Evolutionary conservation across 257 asterid genomes (phyloP).

Genomic region (Henckelia pumila): DNA sequence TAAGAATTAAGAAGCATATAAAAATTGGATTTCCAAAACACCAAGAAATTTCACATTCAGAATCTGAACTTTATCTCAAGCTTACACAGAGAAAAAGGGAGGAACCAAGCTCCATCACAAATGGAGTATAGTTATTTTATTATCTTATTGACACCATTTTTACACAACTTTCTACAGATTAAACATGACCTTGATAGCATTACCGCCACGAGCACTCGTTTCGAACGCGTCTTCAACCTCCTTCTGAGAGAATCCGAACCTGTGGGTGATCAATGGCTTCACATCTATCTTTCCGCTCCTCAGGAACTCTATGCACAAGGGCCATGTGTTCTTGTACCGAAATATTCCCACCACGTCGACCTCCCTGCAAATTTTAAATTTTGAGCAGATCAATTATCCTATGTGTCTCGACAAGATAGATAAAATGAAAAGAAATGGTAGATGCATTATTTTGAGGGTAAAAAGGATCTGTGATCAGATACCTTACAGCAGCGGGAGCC

Average conservation of each 20-base stretch:
- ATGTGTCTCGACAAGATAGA: neutral
- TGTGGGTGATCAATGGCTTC: slow-evolving; percentile 87
- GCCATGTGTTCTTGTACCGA: slow-evolving; percentile 95
- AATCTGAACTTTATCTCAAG: slow-evolving; percentile 5
- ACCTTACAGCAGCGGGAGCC: slow-evolving; percentile 91
- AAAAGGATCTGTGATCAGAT: neutral
- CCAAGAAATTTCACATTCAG: neutral
- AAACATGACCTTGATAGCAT: slow-evolving; percentile 97
- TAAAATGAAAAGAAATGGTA: neutral
- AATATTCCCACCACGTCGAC: slow-evolving; percentile 87
- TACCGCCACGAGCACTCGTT: slow-evolving; percentile 78
- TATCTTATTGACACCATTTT: slow-evolving; percentile 6
- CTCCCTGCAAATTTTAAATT: slow-evolving; percentile 50
- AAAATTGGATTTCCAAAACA: neutral
- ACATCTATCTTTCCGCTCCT: slow-evolving; percentile 84
- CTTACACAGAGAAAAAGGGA: neutral
- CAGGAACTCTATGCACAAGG: slow-evolving; percentile 76
- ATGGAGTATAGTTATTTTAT: neutral
- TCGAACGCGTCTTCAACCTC: slow-evolving; percentile 90
- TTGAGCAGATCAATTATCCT: neutral
- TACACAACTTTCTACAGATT: slow-evolving; percentile 40
- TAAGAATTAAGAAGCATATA: neutral
- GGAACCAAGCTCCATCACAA: neutral
- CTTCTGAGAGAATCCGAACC: slow-evolving; percentile 72
- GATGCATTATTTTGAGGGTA: neutral